phyloP scores from a whole-genome alignment of 192 early-diverging fungal species.

The Umbelopsis sp. region DNA sequence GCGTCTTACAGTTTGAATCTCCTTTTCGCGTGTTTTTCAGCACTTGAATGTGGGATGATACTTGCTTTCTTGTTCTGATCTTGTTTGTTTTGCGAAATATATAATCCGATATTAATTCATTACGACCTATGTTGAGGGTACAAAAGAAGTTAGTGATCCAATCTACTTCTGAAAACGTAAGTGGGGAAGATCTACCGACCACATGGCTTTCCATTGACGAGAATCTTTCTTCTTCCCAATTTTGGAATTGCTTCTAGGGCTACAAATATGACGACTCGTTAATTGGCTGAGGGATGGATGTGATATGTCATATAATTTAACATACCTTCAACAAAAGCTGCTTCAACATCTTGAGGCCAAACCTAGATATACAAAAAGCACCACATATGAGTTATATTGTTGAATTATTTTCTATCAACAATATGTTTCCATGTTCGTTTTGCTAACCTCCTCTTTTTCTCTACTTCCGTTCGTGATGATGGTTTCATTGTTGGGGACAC shows the following conservation, averaged over 20 bases:
- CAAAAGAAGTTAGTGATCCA: slow-evolving; percentile 21
- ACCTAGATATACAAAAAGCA: slow-evolving; percentile 39
- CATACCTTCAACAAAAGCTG: slow-evolving; percentile 61
- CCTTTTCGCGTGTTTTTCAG: slow-evolving; percentile 71
- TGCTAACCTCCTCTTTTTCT: slow-evolving; percentile 33
- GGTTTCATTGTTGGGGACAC: neutral
- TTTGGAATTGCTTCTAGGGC: slow-evolving; percentile 56
- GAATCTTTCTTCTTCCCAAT: slow-evolving; percentile 51
- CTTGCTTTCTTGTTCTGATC: slow-evolving; percentile 74
- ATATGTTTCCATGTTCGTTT: neutral
- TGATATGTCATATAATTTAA: neutral
- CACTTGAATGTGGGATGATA: slow-evolving; percentile 80
- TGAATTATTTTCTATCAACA: neutral
- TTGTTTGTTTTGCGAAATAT: slow-evolving; percentile 68
- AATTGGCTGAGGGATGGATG: neutral
- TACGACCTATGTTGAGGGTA: slow-evolving; percentile 51
- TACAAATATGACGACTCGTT: slow-evolving; percentile 21
- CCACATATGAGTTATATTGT: neutral
- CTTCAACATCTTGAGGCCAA: slow-evolving; percentile 63
- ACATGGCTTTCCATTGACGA: slow-evolving; percentile 55
- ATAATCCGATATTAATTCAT: slow-evolving; percentile 76
- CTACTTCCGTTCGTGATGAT: slow-evolving; percentile 17
- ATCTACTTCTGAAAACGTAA: neutral
- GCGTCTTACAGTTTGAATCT: slow-evolving; percentile 48
- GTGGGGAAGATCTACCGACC: slow-evolving; percentile 40